Base-by-base conservation (phyloP, 2,329 filamentous ascomycete genomes). In the Hirsutella minnesotensis region DNA sequence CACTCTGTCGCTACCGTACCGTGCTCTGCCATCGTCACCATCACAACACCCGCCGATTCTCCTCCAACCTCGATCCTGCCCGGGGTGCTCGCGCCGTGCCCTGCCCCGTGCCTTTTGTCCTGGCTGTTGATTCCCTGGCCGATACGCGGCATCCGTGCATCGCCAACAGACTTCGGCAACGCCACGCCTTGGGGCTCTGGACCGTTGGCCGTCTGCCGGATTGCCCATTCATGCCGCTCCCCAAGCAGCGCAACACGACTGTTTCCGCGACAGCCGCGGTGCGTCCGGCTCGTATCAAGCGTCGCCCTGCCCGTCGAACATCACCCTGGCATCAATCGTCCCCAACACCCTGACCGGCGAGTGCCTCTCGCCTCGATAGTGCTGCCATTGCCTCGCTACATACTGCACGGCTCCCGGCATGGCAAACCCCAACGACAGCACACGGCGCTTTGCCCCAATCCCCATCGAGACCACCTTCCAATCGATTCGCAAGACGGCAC, bases 391-490 rank as follows among this genome's bases (percentile, higher is more conserved):
- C n/a, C n/a, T n/a, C n/a, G n/a, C n/a, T n/a, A n/a, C n/a, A n/a
- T n/a, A n/a, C n/a, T n/a, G n/a, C n/a, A n/a, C n/a, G n/a, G n/a
- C n/a, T 30, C 34, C 15, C 33, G 18, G 3, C 22, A 70, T 69
- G 67, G 55, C 62, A 43, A 60, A 56, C 44, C 47, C 61, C 50
- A 60, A 62, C 34, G 62, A 65, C 50, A 62, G 69, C 40, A 68
- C 69, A 49, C 68, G 75, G 55, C 77, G 77, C 52, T 86, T 86
- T 63, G 70, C 67, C 35, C 81, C 82, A 29, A 72, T 83, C 43
- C 81, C 82, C 15, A 76, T 88, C 49, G 84, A 88, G 60, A 87
- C 83, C 9, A 81, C 75, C 2, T 77, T 75, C 51, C 77, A 78
- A 50, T 73, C 75, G 38, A 73, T 68, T 56, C 67, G 77, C 53